Evolutionary conservation across 2,329 filamentous ascomycete genomes (phyloP), one percentile per base, ranked within the genome.

Genomic region (Penicillium sp.): DNA sequence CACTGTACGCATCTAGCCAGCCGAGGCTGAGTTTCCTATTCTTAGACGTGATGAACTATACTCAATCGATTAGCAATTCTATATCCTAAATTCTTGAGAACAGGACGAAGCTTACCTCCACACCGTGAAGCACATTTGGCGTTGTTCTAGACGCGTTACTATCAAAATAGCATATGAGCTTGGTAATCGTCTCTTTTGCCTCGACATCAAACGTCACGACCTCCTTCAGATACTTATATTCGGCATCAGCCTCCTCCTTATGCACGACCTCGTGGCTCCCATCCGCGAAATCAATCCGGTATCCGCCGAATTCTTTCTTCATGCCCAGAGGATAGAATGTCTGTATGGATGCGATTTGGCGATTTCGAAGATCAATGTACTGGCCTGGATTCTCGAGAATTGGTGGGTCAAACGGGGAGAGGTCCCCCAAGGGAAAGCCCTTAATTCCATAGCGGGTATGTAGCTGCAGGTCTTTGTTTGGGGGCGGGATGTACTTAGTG

Each of bases 1-100:
- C 50, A 21, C 17, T 53, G 21, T n/a, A 53, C 11, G 50, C 50
- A 41, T 53, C 50, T 9, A 53, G 31, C 30, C n/a, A 53, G 19
- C 50, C 50, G 19, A 53, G 50, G 5, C 15, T 7, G 15, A 53
- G 31, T 3, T 38, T 41, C 19, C 31, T 29, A 41, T 41, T 41
- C 35, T 41, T 41, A 15, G 35, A 41, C 35, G 35, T 41, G 13
- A 41, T 41, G 5, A 41, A 15, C 35, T 41, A 41, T 13, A 41
- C 11, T 41, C 35, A 41, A 41, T 5, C 35, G 35, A 17, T 41
- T 41, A 41, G 35, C 11, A 11, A 15, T 15, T 41, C 6, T 15
- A 3, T 41, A 41, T 15, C 8, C 9, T 9, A 41, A 2, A 41
- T 15, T 15, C 13, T 41, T 15, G 1, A 41, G 11, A 13, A 41